Evolutionary conservation across 805 yeast genomes (phyloP).

Genomic region (Nakazawaea laoshanensis): DNA sequence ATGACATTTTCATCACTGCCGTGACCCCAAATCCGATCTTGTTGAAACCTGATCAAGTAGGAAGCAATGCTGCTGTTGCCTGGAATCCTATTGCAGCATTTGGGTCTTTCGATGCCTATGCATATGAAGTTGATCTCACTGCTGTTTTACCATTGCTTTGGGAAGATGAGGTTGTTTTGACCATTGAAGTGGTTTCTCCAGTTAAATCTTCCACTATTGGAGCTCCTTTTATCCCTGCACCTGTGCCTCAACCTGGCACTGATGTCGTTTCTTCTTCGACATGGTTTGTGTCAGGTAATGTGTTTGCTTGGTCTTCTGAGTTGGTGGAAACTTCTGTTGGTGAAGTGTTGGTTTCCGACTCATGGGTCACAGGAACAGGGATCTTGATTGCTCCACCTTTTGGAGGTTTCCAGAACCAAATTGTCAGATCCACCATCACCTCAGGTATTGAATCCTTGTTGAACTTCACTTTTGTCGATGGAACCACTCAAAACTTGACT

Average conservation of each 20-base stretch:
- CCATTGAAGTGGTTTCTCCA: constrained; percentile 20
- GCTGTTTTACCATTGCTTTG: constrained; percentile 21
- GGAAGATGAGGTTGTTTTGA: constrained; percentile 16
- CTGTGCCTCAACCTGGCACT: constrained; percentile 15
- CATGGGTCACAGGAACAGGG: constrained; percentile 16
- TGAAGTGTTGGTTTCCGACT: constrained; percentile 13
- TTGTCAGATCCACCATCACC: constrained; percentile 14
- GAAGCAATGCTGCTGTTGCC: constrained; percentile 12
- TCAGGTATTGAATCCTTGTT: constrained; percentile 15
- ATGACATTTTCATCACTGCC: constrained; percentile 16
- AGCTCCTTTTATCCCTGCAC: constrained; percentile 14
- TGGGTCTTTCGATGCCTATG: constrained; percentile 20
- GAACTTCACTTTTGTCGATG: constrained; percentile 20
- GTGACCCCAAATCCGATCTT: constrained; percentile 22
- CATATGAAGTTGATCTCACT: constrained; percentile 21
- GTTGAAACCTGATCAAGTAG: constrained; percentile 19
- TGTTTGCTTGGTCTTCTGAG: constrained; percentile 19
- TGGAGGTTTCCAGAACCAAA: constrained; percentile 17
- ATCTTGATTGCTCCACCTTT: constrained; percentile 18
- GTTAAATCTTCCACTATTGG: constrained; percentile 15
- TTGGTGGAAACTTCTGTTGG: constrained; percentile 15
- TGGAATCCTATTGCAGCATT: constrained; percentile 21
- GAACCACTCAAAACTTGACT: constrained; percentile 15
- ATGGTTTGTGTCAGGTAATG: constrained; percentile 22
- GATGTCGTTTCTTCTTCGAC: constrained; percentile 10